These are phyloP conservation scores for Myxozyma mucilagina DNA, from an alignment of 805 yeast genomes.

Conservation along the genomic window DNA sequence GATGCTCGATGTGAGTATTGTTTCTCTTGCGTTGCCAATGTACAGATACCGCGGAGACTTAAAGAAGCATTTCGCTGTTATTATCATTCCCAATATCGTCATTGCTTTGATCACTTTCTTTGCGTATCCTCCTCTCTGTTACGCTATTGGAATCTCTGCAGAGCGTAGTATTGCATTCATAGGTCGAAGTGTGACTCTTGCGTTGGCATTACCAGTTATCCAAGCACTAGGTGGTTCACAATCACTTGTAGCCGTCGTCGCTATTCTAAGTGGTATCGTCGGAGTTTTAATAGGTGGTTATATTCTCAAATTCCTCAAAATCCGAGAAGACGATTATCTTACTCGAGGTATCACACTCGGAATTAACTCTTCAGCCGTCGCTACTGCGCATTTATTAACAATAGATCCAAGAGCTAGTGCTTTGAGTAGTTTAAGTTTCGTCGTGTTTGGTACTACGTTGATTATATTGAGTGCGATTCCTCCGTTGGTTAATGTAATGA, in stretches of 20 bases:
- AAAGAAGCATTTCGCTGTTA: slow-evolving; percentile 54
- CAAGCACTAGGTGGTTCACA: slow-evolving; percentile 66
- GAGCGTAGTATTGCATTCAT: slow-evolving; percentile 69
- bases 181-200: slow-evolving; percentile 76
- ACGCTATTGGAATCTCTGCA: slow-evolving; percentile 62
- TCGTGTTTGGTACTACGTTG: slow-evolving; percentile 71
- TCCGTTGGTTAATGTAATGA: slow-evolving; percentile 52
- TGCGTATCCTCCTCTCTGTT: slow-evolving; percentile 68
- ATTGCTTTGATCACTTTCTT: slow-evolving; percentile 61
- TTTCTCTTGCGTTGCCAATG: slow-evolving; percentile 75
- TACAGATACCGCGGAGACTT: slow-evolving; percentile 69
- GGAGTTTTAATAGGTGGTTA: slow-evolving; percentile 71
- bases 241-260: slow-evolving; percentile 74
- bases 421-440: slow-evolving; percentile 69
- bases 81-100: slow-evolving; percentile 59
- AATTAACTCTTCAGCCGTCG: slow-evolving; percentile 77
- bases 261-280: slow-evolving; percentile 71
- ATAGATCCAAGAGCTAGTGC: slow-evolving; percentile 80
- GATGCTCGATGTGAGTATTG: slow-evolving; percentile 75
- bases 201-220: slow-evolving; percentile 74
- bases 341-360: slow-evolving; percentile 78
- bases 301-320: slow-evolving; percentile 49
- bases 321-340: slow-evolving; percentile 64
- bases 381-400: slow-evolving; percentile 70
- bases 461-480: slow-evolving; percentile 64